Base-by-base conservation (phyloP, 2,329 filamentous ascomycete genomes). In the Chaetomiaceae sp. region DNA sequence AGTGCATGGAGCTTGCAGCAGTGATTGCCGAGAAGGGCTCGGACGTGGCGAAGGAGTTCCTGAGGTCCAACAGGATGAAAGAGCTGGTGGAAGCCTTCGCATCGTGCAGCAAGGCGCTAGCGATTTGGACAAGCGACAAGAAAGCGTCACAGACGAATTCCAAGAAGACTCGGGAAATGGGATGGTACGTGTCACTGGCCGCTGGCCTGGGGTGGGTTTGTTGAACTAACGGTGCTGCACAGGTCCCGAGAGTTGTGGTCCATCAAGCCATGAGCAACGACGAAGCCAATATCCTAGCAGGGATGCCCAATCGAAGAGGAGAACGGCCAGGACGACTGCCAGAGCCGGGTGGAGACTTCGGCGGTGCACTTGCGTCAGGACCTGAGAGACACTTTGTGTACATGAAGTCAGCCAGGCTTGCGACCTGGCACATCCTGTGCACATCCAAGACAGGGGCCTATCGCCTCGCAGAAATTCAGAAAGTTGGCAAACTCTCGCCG, bases 1-100 rank as follows among this genome's bases (percentile, higher is more conserved):
- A 92, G 63, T 87, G 85, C 61, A 92, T 99, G 87, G 88, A 96
- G 53, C 74, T 99, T 14, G 85, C 89, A 1, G 82, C 84, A 1
- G 66, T 83, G 2, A 78, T 96, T 44, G 89, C 92, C 2, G 82
- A 86, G 50, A 81, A 83, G 57, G 79, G 77, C 54, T 83, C 83
- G 20, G 83, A 85, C 58, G 68, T 92, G 35, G 81, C 85, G 1
- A 69, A 73, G 20, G 77, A 80, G 39, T 87, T 93, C 59, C 68
- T 83, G 48, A 74, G 77, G 48, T 77, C 81, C 3, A 77, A 77
- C 27, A 79, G 86, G 41, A 86, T 92, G 81, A 79, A 80, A 61
- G 87, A 92, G 70, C 73, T 93, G 35, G 79, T 91, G 12, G 82
- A 87, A 63, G 80, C 79, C 10, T 83, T 97, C 64, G 89, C 92